phyloP scores from a whole-genome alignment of 2,329 filamentous ascomycete species.

The Endothia cerciana region DNA sequence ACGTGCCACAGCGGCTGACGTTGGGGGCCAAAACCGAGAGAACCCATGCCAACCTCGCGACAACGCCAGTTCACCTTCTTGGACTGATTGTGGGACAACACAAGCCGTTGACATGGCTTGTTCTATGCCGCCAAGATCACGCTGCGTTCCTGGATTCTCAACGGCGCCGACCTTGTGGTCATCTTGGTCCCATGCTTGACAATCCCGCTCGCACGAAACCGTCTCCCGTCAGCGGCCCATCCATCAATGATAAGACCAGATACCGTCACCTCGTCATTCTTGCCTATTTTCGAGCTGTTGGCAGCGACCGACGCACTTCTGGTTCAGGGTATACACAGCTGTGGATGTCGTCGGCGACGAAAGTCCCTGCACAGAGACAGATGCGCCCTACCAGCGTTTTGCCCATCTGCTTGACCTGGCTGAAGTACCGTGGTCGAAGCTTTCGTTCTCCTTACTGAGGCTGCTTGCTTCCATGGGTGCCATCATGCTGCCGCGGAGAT shows the following conservation, averaged over 20 bases:
- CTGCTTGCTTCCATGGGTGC: no score
- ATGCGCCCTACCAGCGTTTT: no score
- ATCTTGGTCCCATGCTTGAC: background rate
- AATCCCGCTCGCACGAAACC: background rate
- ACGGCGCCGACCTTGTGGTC: background rate
- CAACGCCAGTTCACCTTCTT: background rate
- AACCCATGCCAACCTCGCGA: background rate
- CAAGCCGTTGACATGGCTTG: background rate
- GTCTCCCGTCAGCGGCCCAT: constrained; percentile 2
- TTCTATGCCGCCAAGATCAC: background rate
- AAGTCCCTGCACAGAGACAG: background rate
- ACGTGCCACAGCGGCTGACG: background rate
- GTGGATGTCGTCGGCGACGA: background rate
- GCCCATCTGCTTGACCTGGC: no score
- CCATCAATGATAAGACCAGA: background rate
- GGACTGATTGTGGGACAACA: background rate
- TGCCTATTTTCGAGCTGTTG: background rate
- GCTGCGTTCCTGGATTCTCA: background rate
- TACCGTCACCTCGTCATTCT: background rate
- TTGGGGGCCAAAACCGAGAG: no score
- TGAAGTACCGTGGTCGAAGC: no score
- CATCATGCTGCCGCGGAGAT: no score
- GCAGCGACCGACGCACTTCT: background rate
- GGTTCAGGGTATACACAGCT: background rate
- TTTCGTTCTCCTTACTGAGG: no score